These are phyloP conservation scores for Solanum etuberosum DNA, from an alignment of 257 asterid genomes.

Conservation along the genomic window DNA sequence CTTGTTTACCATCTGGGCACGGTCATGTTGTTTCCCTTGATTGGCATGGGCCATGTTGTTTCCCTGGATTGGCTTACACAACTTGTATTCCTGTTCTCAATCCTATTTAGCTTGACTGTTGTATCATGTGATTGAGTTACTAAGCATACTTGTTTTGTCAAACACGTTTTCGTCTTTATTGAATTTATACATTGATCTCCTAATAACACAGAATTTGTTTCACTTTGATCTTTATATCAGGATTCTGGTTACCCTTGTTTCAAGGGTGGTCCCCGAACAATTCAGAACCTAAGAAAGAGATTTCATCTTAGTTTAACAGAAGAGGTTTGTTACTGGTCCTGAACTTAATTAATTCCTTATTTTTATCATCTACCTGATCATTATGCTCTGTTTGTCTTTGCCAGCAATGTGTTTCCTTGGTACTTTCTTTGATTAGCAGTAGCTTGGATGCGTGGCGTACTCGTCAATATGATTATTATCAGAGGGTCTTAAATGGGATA, in stretches of 20 bases:
- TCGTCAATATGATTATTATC: constrained; percentile 94
- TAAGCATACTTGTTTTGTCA: background rate
- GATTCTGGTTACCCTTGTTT: constrained; percentile 99
- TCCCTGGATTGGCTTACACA: background rate
- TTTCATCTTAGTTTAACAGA: constrained; percentile 96
- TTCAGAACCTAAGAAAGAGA: constrained; percentile 94
- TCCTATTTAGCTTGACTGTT: background rate
- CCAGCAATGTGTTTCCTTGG: constrained; percentile 99
- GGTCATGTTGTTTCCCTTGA: background rate
- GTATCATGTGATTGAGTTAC: background rate
- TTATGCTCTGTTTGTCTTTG: constrained; percentile 1
- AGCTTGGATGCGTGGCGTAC: constrained; percentile 99
- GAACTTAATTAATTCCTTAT: background rate
- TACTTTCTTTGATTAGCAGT: constrained; percentile 96
- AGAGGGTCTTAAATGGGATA: constrained; percentile 93
- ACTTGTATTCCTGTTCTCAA: background rate
- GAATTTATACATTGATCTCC: background rate
- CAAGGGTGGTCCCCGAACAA: constrained; percentile 93
- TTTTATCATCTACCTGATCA: background rate
- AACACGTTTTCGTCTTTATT: background rate
- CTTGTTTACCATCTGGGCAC: background rate
- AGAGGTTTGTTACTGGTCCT: constrained; percentile 53
- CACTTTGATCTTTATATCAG: constrained; percentile 25
- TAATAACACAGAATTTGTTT: background rate
- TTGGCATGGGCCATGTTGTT: background rate